Conservation (phyloP, 257 asterid species). For the Salvia hispanica region DNA sequence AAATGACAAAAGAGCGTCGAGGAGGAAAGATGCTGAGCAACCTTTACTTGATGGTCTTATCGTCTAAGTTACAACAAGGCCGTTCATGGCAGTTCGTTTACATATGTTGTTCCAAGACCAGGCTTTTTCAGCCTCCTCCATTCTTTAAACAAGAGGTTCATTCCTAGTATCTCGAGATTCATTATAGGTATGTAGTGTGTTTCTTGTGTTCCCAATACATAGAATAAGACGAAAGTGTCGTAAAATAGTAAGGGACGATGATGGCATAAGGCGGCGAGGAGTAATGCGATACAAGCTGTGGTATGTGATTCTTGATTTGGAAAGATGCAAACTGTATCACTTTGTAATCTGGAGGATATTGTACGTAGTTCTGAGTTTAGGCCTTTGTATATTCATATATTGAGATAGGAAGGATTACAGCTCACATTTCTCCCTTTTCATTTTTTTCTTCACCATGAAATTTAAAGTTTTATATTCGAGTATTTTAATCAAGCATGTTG, state of each 20-base stretch:
- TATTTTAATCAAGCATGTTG: background rate
- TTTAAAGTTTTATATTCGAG: background rate
- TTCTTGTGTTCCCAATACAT: slow-evolving; percentile 34
- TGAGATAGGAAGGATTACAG: background rate
- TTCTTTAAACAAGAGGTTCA: slow-evolving; percentile 18
- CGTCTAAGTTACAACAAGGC: slow-evolving; percentile 27
- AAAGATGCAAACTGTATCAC: slow-evolving; percentile 9
- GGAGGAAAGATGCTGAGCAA: slow-evolving; percentile 61
- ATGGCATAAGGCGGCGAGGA: too few species aligned
- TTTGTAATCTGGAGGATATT: slow-evolving; percentile 14
- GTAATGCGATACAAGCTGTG: too few species aligned
- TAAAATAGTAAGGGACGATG: background rate
- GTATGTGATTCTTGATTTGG: too few species aligned
- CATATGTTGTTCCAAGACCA: slow-evolving; percentile 1
- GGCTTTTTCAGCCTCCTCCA: slow-evolving; percentile 35
- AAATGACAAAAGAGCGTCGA: slow-evolving; percentile 42
- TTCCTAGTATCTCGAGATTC: slow-evolving; percentile 15
- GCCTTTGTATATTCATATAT: slow-evolving; percentile 26
- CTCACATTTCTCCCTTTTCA: background rate
- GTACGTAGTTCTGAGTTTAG: slow-evolving; percentile 24
- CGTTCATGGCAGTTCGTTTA: slow-evolving; percentile 4
- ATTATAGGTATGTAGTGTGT: slow-evolving; percentile 39
- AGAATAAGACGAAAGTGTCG: slow-evolving; percentile 22
- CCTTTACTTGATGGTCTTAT: slow-evolving; percentile 82
- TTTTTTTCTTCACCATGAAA: background rate